Conservation (phyloP, 345 rosid genomes). For the Atalantia buxifolia region DNA sequence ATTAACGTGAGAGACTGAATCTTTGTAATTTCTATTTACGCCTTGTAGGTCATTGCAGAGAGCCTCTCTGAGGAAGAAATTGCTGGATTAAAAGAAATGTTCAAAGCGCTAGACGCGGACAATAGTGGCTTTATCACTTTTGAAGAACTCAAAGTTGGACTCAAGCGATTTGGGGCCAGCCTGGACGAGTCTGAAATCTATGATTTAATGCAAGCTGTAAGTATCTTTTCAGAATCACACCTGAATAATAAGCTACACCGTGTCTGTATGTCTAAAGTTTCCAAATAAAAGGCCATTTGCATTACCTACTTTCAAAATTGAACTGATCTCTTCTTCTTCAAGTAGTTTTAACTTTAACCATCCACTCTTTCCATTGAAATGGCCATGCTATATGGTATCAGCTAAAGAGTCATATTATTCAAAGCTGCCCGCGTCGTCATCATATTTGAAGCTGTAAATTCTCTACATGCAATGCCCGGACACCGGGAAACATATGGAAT, state of each 20-base stretch:
- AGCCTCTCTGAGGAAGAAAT: constrained; percentile 80
- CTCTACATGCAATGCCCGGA: not conserved
- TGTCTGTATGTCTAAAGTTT: too few species aligned
- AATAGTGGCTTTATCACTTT: constrained; percentile 65
- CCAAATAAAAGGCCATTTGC: too few species aligned
- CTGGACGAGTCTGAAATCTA: constrained; percentile 63
- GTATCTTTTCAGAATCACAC: constrained; percentile 14
- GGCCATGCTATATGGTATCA: not conserved
- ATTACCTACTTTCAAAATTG: too few species aligned
- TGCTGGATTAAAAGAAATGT: constrained; percentile 63
- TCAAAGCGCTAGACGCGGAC: constrained; percentile 71
- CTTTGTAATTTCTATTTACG: not conserved
- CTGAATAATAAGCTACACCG: not conserved
- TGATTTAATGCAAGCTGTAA: constrained; percentile 71
- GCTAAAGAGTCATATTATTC: not conserved
- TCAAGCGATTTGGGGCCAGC: constrained; percentile 59
- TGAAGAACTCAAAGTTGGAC: constrained; percentile 76
- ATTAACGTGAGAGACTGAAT: not conserved
- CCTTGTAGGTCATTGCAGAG: constrained; percentile 61
- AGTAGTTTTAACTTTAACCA: not conserved
- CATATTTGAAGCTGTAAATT: not conserved
- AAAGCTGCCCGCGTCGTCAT: not conserved
- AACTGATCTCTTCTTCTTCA: not conserved
- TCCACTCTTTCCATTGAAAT: not conserved
- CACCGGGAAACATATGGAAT: not conserved